phyloP scores from a whole-genome alignment of 345 rosid species.

The Limnanthes douglasii region DNA sequence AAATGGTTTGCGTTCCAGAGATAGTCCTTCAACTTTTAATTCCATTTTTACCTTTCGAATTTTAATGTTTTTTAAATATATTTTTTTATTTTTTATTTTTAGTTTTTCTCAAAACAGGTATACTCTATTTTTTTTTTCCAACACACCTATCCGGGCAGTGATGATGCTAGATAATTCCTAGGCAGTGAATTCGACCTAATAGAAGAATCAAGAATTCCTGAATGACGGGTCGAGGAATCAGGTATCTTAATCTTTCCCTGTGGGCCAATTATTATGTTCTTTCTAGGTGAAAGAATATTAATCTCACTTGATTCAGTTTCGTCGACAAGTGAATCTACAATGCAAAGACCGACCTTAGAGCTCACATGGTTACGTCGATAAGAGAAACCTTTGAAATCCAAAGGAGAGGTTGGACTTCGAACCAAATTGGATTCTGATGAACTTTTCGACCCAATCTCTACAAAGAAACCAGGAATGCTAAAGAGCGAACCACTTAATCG shows the following conservation, averaged over 20 bases:
- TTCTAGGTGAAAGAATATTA: conserved; percentile 10
- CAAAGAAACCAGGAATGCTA: conserved; percentile 25
- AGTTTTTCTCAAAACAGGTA: no score
- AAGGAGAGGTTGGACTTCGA: conserved; percentile 49
- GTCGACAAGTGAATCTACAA: conserved; percentile 25
- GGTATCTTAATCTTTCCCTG: conserved; percentile 19
- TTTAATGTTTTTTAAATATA: no score
- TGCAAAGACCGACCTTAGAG: conserved; percentile 40
- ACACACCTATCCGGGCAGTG: conserved; percentile 7
- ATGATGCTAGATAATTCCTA: conserved; percentile 17
- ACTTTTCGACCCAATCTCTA: conserved; percentile 7
- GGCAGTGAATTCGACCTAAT: conserved; percentile 29
- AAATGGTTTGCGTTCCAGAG: no score
- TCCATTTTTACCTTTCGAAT: no score
- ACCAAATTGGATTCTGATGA: conserved; percentile 21
- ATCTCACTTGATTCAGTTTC: conserved; percentile 9
- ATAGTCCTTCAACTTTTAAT: no score
- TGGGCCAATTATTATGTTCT: conserved; percentile 33
- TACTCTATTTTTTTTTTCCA: no score
- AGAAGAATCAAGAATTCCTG: conserved; percentile 7
- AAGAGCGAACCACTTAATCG: conserved; percentile 18
- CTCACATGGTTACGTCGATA: conserved; percentile 35
- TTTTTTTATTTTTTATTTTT: no score
- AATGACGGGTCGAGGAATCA: neutral
- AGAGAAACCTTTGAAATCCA: conserved; percentile 35